Conservation (phyloP, 805 yeast genomes). For the Wickerhamiella nectarea region DNA sequence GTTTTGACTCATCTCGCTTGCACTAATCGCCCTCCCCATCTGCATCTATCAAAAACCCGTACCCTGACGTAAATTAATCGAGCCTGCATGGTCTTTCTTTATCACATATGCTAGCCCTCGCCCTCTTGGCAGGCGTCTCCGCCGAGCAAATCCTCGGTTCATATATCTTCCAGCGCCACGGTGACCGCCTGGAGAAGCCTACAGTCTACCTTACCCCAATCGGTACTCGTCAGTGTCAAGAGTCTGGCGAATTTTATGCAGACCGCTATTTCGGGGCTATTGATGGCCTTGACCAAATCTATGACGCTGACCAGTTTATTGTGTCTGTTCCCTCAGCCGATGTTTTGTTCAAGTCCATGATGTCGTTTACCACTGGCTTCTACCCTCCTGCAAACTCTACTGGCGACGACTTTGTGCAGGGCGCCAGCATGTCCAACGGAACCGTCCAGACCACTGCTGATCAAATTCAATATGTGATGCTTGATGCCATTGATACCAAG, state of each 20-base stretch:
- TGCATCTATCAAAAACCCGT: too few relatives aligned
- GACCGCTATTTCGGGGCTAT: constrained; percentile 30
- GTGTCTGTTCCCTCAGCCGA: constrained; percentile 28
- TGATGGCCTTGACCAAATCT: constrained; percentile 23
- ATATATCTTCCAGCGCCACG: constrained; percentile 37
- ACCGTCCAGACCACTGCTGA: constrained; percentile 28
- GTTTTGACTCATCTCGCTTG: too few relatives aligned
- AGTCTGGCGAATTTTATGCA: constrained; percentile 31
- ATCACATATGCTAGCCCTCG: neutral
- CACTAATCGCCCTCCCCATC: too few relatives aligned
- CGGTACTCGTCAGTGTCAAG: constrained; percentile 30
- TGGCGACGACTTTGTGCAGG: constrained; percentile 18
- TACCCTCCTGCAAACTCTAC: constrained; percentile 31
- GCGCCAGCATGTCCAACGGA: constrained; percentile 30
- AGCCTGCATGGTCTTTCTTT: neutral
- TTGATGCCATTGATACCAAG: constrained; percentile 27
- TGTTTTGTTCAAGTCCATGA: constrained; percentile 31
- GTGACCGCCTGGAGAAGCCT: constrained; percentile 37
- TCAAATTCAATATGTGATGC: constrained; percentile 36
- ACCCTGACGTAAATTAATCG: neutral
- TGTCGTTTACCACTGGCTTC: constrained; percentile 35
- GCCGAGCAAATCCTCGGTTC: constrained; percentile 28
- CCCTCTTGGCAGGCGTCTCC: constrained; percentile 3
- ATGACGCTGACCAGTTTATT: constrained; percentile 27
- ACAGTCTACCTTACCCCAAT: constrained; percentile 32